phyloP scores from a whole-genome alignment of 306 rosid species.

The Betula pendula region DNA sequence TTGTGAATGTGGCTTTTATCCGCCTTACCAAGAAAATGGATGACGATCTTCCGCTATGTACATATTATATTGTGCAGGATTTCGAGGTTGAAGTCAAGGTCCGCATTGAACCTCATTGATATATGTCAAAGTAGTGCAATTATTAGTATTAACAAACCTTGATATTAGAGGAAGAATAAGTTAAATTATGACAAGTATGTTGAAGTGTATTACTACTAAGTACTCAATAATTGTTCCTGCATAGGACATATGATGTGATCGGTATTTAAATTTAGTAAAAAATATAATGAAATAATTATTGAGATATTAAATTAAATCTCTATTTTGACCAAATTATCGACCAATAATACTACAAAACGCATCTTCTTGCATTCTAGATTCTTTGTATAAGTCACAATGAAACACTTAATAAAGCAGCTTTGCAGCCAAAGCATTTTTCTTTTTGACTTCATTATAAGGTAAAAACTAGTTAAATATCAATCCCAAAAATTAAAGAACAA shows the following conservation, averaged over 20 bases:
- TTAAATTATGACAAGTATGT: too few species aligned
- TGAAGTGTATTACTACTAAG: not conserved
- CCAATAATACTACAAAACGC: not conserved
- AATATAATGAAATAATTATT: not conserved
- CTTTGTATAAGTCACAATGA: not conserved
- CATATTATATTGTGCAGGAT: constrained; percentile 35
- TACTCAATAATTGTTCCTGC: not conserved
- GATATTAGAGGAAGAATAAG: too few species aligned
- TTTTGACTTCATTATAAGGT: not conserved
- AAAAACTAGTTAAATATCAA: not conserved
- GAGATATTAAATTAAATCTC: not conserved
- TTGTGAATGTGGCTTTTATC: not conserved
- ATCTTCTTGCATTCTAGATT: not conserved
- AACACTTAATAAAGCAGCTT: not conserved
- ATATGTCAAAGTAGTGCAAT: too few species aligned
- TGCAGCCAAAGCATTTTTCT: not conserved
- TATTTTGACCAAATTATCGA: not conserved
- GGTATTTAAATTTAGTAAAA: not conserved
- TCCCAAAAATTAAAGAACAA: not conserved
- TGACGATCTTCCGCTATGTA: constrained; percentile 19
- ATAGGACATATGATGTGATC: not conserved
- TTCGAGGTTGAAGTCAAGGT: constrained; percentile 25
- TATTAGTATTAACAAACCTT: too few species aligned
- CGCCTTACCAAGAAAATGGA: constrained; percentile 14
- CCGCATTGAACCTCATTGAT: constrained; percentile 19